Evolutionary conservation across 2,329 filamentous ascomycete species (phyloP).

Genomic region (Scytalidium lignicola): DNA sequence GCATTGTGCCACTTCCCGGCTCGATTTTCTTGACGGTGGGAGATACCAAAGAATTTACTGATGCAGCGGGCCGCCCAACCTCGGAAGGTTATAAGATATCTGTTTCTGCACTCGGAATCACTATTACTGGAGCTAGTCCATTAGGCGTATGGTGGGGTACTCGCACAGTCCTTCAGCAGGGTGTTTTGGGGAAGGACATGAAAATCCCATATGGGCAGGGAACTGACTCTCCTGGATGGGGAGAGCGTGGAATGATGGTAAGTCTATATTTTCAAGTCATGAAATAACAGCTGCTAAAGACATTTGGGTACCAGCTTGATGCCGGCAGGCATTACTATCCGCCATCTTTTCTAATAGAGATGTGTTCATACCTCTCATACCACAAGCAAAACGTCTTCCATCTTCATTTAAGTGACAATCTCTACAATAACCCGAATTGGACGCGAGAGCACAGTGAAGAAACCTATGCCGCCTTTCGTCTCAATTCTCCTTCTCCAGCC

Average conservation of each 20-base stretch:
- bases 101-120: constrained; percentile 34
- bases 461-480: constrained; percentile 50
- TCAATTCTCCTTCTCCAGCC: constrained; percentile 42
- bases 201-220: constrained; percentile 37
- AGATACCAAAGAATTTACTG: constrained; percentile 33
- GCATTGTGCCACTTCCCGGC: constrained; percentile 10
- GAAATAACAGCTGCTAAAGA: too few species aligned
- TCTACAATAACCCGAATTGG: constrained; percentile 42
- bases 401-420: constrained; percentile 53
- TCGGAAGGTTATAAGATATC: constrained; percentile 45
- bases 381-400: constrained; percentile 58
- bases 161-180: constrained; percentile 47
- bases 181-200: constrained; percentile 32
- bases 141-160: constrained; percentile 56
- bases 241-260: constrained; percentile 41
- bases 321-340: constrained; percentile 52
- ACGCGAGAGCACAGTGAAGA: constrained; percentile 39
- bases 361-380: constrained; percentile 55
- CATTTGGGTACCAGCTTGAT: too few species aligned
- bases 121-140: constrained; percentile 46
- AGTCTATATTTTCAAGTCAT: too few species aligned
- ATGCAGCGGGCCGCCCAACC: constrained; percentile 40
- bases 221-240: constrained; percentile 46
- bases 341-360: constrained; percentile 46
- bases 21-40: constrained; percentile 44